Conservation (phyloP, 805 yeast species). For the Candida palmyrensis region DNA sequence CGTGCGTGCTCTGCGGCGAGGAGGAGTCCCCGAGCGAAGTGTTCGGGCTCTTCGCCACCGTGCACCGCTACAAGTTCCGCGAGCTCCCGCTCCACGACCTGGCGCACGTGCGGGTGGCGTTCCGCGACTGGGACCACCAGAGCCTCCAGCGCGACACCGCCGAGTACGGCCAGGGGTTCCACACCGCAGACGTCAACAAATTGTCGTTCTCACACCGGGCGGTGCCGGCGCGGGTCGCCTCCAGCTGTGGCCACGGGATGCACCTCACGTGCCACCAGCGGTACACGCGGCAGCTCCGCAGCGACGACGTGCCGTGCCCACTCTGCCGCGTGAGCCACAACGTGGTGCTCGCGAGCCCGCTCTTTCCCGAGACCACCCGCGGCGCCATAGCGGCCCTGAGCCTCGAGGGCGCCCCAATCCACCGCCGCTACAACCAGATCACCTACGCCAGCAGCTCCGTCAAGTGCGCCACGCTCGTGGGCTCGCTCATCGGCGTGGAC, state of each 20-base stretch:
- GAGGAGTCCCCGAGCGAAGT: constrained; percentile 39
- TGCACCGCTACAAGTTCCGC: constrained; percentile 34
- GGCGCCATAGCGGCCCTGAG: constrained; percentile 8
- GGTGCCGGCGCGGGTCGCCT: neutral
- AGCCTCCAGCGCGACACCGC: constrained; percentile 9
- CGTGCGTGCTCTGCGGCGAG: constrained; percentile 59
- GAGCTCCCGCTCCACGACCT: constrained; percentile 26
- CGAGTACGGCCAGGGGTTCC: constrained; percentile 14
- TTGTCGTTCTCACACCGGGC: neutral
- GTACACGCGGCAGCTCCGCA: constrained; percentile 18
- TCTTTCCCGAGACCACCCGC: constrained; percentile 18
- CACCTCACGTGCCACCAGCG: constrained; percentile 41
- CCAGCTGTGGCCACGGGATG: constrained; percentile 51
- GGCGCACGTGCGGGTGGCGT: constrained; percentile 15
- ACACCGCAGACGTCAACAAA: neutral
- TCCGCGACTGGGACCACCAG: constrained; percentile 19
- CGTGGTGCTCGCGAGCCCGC: constrained; percentile 40
- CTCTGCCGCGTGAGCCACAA: constrained; percentile 44
- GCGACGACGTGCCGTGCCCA: constrained; percentile 39
- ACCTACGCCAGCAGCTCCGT: constrained; percentile 17
- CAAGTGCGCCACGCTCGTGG: constrained; percentile 22
- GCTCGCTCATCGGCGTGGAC: constrained; percentile 19
- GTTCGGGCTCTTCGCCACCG: constrained; percentile 56
- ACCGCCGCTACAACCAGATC: constrained; percentile 18
- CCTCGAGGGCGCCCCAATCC: constrained; percentile 5